A percentile compares a stretch with the other conserved stretches of the same genome.
Conservation (phyloP, 352 stramenopile species). For the Pythium aquatile region DNA sequence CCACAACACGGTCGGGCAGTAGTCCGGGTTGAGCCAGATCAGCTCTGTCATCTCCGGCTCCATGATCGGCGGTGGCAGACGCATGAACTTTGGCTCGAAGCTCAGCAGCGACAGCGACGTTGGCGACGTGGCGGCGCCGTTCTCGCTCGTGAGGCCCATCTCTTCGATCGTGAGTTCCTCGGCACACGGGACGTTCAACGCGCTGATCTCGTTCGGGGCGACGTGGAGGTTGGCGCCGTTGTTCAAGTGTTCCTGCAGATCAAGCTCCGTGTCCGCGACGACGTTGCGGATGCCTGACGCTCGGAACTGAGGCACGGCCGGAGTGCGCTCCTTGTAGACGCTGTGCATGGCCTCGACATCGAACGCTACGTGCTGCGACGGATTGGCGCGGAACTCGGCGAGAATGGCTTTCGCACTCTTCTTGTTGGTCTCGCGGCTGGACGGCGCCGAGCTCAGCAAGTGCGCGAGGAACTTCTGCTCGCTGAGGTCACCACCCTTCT, state of each 20-base stretch:
- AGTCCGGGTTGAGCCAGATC: constrained; percentile 92
- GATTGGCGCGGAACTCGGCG: constrained; percentile 55
- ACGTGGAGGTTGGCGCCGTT: constrained; percentile 71
- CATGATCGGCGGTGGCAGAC: constrained; percentile 77
- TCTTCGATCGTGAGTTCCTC: constrained; percentile 74
- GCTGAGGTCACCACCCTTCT: constrained; percentile 63
- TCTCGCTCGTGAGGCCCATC: constrained; percentile 54
- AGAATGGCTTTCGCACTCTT: constrained; percentile 77
- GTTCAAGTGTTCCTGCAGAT: constrained; percentile 83
- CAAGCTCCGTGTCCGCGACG: constrained; percentile 76
- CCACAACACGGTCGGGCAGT: constrained; percentile 89
- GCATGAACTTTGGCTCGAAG: constrained; percentile 90
- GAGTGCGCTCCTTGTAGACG: constrained; percentile 75
- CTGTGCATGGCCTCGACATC: constrained; percentile 66
- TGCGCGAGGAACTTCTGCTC: constrained; percentile 83
- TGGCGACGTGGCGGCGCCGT: constrained; percentile 22
- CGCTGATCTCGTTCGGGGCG: constrained; percentile 67
- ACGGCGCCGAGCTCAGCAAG: constrained; percentile 46
- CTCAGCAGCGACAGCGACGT: constrained; percentile 76
- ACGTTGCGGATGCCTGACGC: constrained; percentile 76
- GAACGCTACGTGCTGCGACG: constrained; percentile 45
- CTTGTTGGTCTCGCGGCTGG: constrained; percentile 65
- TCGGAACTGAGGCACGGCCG: constrained; percentile 73
- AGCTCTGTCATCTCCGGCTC: constrained; percentile 85
- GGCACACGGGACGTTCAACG: constrained; percentile 62